Conservation (phyloP, 2,329 filamentous ascomycete species). For the Cadophora malorum region DNA sequence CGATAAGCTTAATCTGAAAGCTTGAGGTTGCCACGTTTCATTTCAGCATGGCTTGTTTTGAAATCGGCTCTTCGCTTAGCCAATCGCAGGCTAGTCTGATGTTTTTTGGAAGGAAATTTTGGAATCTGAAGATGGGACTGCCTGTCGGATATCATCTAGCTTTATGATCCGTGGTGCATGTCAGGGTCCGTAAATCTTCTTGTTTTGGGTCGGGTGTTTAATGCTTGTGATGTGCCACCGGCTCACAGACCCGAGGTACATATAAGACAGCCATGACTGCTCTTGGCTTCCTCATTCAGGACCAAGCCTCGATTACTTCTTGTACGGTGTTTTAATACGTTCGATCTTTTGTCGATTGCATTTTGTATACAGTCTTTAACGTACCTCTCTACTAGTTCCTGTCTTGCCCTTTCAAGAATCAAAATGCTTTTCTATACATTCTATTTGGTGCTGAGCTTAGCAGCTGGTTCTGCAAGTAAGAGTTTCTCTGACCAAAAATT, state of each 20-base stretch:
- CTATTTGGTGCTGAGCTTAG: constrained; percentile 6
- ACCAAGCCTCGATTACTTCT: background rate
- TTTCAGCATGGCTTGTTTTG: background rate
- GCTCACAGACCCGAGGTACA: background rate
- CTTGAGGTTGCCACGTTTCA: background rate
- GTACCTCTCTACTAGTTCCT: background rate
- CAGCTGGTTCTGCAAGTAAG: constrained; percentile 23
- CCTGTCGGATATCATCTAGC: background rate
- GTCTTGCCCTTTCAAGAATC: background rate
- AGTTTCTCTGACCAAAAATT: background rate
- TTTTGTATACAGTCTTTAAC: background rate
- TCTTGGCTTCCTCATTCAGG: background rate
- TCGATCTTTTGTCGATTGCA: background rate
- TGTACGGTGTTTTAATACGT: background rate
- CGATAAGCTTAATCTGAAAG: background rate
- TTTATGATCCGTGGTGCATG: background rate
- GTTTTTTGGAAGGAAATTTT: background rate
- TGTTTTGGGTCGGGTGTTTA: background rate
- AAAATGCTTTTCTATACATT: constrained; percentile 18
- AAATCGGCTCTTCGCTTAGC: background rate
- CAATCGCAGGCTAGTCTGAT: background rate
- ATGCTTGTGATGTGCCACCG: background rate
- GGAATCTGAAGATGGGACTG: background rate
- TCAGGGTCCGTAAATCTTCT: background rate
- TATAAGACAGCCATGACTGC: background rate